Base-by-base conservation (phyloP, 148 eudicot species). In the Cornus kousa region DNA sequence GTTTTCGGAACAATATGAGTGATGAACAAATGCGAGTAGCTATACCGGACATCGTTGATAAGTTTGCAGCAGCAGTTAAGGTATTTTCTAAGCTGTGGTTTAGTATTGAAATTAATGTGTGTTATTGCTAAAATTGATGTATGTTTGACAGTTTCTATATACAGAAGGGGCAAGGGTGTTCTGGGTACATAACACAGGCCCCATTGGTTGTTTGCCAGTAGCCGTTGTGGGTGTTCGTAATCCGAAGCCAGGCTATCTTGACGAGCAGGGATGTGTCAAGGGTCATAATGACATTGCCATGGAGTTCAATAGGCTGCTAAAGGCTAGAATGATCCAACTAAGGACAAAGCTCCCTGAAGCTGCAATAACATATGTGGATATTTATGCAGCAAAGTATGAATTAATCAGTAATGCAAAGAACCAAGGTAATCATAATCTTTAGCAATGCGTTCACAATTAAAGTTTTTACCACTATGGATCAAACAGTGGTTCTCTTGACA, bases 321-420 rank as follows among this genome's bases (percentile, higher is more conserved):
- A 76, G 23, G 85, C 77, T 65, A 74, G 76, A 17, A 86, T 88
- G 39, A 67, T 37, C 33, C 80, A 86, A 62, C 88, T 88, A 50
- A 84, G 87, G 73, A 37, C 79, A 2, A 66, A 74, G 67, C 87
- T 88, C 22, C 79, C 91, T 50, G 59, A 86, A 70, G 95, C 97
- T 37, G 92, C 94, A 4, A 65, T 94, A 12, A 86, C 93, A 10
- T 90, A 91, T 69, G 95, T 91, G 20, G 97, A 94, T 80, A 86
- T 92, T 55, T 86, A 88, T 66, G 70, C 90, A 2, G 97, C 91
- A 4, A 94, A 94, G 79, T 91, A 89, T 78, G 87, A 86, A 48
- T 72, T 94, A n/a, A 86, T 94, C 59, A 88, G 87, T 86, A 82
- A 76, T 76, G 68, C 95, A 59, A 88, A 83, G 68, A 83, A 79